Percentiles rank a stretch among this genome's conserved stretches.
phyloP scores from a whole-genome alignment of 2,329 filamentous ascomycete species.

The Aspergillus floridensis region DNA sequence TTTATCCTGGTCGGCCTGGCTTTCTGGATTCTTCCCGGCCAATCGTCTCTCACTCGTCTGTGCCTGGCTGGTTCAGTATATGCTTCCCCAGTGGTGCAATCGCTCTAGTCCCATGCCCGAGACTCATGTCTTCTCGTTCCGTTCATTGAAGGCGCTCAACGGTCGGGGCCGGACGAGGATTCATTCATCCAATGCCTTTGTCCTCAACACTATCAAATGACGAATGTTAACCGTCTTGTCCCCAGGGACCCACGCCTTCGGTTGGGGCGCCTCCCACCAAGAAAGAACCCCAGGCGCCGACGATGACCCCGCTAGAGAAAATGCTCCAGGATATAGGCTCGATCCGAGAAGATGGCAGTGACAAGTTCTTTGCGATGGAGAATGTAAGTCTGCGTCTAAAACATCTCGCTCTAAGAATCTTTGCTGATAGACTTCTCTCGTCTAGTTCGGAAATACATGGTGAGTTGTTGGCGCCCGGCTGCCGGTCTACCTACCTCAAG shows the following conservation, averaged over 20 bases:
- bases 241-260: conserved; percentile 49
- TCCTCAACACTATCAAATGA: background rate
- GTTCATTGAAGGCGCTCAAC: background rate
- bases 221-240: conserved; percentile 19
- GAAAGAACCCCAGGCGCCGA: conserved; percentile 58
- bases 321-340: conserved; percentile 80
- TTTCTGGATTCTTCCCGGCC: conserved; percentile 1
- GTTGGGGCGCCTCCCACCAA: conserved; percentile 51
- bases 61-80: background rate
- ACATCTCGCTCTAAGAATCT: background rate
- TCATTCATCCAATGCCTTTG: background rate
- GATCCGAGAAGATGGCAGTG: conserved; percentile 80
- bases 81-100: background rate
- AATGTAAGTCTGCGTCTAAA: conserved; percentile 65
- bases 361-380: conserved; percentile 98
- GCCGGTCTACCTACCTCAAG: no score
- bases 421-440: conserved; percentile 19
- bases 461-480: conserved; percentile 46
- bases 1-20: conserved; percentile 12
- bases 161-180: background rate
- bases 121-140: background rate
- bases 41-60: background rate
- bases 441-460: conserved; percentile 95
- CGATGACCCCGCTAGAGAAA: conserved; percentile 63
- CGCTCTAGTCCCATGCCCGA: background rate